Conservation (phyloP, 148 eudicot species). For the Polygonum aviculare region DNA sequence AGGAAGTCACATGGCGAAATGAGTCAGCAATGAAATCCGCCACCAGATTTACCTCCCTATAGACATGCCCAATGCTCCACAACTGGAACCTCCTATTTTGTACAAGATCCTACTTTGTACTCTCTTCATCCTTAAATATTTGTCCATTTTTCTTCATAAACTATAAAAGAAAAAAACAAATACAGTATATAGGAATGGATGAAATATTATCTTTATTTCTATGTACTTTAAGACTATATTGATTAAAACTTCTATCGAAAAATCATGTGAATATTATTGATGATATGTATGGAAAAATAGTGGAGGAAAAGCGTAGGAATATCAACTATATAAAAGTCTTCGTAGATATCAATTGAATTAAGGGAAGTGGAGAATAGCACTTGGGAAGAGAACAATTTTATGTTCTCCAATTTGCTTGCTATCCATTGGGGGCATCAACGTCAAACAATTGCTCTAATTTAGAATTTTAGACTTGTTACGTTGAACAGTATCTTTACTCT, state of each 20-base stretch:
- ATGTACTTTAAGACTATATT: background rate
- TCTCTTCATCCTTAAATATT: too few relatives aligned
- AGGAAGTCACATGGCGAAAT: too few relatives aligned
- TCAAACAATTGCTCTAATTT: background rate
- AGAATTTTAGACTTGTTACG: background rate
- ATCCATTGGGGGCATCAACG: slow-evolving; percentile 8
- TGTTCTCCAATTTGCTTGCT: slow-evolving; percentile 4
- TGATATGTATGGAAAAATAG: background rate
- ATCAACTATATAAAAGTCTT: background rate
- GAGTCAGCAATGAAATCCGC: too few relatives aligned
- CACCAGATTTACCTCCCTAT: too few relatives aligned
- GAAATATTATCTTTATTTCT: background rate
- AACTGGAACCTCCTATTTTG: too few relatives aligned
- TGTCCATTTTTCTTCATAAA: too few relatives aligned
- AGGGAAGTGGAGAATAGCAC: background rate
- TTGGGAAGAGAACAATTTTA: background rate
- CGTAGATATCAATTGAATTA: background rate
- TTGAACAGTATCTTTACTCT: background rate
- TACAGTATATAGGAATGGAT: too few relatives aligned
- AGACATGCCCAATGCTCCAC: too few relatives aligned
- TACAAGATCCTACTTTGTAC: too few relatives aligned
- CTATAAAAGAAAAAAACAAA: too few relatives aligned
- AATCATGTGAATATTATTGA: background rate
- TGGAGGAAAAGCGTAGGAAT: slow-evolving; percentile 2
- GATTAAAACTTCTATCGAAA: background rate